A percentile compares a stretch with the other conserved stretches of the same genome.
phyloP scores from a whole-genome alignment of 2,329 filamentous ascomycete genomes.

The Xylariaceae sp. region DNA sequence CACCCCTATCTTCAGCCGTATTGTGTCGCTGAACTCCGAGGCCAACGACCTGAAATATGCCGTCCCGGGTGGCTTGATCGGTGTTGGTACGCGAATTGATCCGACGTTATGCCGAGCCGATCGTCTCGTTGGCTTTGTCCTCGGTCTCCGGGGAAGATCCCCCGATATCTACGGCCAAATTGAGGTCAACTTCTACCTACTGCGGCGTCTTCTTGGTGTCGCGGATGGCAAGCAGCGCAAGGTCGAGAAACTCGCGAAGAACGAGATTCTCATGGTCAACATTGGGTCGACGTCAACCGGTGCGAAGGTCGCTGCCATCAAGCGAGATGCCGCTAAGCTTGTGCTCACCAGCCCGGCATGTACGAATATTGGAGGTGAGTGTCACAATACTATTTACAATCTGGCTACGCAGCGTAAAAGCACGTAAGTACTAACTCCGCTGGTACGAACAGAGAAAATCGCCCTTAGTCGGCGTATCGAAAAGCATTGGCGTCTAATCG shows the following conservation, averaged over 20 bases:
- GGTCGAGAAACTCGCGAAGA: conserved; percentile 96
- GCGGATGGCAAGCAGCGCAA: conserved; percentile 99
- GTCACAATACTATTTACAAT: not conserved
- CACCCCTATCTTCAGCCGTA: conserved; percentile 92
- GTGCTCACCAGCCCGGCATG: conserved; percentile 90
- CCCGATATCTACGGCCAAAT: conserved; percentile 98
- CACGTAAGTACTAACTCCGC: conserved; percentile 5
- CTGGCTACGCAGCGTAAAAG: not conserved
- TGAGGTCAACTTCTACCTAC: conserved; percentile 98
- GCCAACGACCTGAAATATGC: conserved; percentile 98
- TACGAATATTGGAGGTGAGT: conserved; percentile 71
- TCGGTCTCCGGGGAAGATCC: conserved; percentile 87
- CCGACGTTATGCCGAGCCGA: conserved; percentile 97
- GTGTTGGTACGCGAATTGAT: conserved; percentile 96
- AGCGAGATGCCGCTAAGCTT: conserved; percentile 95
- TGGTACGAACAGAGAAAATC: conserved; percentile 69
- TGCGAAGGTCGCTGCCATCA: conserved; percentile 94
- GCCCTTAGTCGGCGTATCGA: conserved; percentile 94
- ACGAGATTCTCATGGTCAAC: conserved; percentile 99
- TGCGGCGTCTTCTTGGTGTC: conserved; percentile 90
- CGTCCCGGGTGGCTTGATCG: conserved; percentile 93
- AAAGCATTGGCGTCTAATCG: conserved; percentile 44
- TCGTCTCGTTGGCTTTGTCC: conserved; percentile 96
- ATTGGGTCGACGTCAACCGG: conserved; percentile 96
- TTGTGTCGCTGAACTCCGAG: conserved; percentile 94